Conservation (phyloP, 805 yeast species). For the Zygotorulaspora danielsina region DNA sequence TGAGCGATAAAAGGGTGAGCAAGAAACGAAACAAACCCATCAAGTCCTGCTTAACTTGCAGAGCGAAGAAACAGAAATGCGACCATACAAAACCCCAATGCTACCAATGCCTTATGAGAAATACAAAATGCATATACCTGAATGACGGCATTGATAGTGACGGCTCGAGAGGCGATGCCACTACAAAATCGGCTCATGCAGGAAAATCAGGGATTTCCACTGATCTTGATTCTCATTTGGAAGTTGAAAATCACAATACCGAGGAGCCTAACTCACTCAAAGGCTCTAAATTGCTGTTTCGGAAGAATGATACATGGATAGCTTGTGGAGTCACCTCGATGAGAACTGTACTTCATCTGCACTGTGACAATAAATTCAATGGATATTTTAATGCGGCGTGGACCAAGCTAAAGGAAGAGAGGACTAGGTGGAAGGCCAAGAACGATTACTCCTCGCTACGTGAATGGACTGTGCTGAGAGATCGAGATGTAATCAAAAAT, state of each 20-base stretch:
- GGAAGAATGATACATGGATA: conserved; percentile 5
- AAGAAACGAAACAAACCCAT: too few species aligned
- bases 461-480: conserved; percentile 5
- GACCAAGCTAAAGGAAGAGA: conserved; percentile 4
- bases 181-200: too few species aligned
- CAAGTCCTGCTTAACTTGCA: conserved; percentile 4
- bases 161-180: too few species aligned
- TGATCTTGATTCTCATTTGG: too few species aligned
- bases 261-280: conserved; percentile 1
- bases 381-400: conserved; percentile 2
- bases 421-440: conserved; percentile 2
- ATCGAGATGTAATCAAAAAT: conserved; percentile 2
- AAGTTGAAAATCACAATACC: background rate
- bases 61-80: conserved; percentile 5
- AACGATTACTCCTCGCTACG: conserved; percentile 3
- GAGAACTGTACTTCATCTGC: conserved; percentile 3
- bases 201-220: too few species aligned
- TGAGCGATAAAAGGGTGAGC: too few species aligned
- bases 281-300: conserved; percentile 5
- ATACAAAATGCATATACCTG: conserved; percentile 3
- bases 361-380: conserved; percentile 3
- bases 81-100: conserved; percentile 6
- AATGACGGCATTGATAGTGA: background rate
- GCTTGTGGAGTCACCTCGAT: conserved; percentile 6
- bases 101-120: conserved; percentile 3